A percentile compares a stretch with the other conserved stretches of the same genome.
These are phyloP conservation scores for Calonectria pseudoturangicola DNA, from an alignment of 2,329 filamentous ascomycete species.

Conservation along the genomic window DNA sequence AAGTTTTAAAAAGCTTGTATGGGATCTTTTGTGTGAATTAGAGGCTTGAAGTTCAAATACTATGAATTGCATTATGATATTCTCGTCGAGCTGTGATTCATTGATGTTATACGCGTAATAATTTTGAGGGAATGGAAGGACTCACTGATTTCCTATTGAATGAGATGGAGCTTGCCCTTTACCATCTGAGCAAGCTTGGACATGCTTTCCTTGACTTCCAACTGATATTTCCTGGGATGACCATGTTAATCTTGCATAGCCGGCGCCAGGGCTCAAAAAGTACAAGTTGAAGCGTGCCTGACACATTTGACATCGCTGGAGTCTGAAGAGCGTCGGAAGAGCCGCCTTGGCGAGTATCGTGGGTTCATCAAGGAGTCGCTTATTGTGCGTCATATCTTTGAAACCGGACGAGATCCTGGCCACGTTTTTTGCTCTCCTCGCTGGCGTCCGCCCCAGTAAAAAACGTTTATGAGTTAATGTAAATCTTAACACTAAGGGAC, in stretches of 20 bases:
- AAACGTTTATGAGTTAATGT: background rate
- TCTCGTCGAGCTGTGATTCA: too few species aligned
- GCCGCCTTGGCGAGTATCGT: conserved; percentile 10
- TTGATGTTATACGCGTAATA: background rate
- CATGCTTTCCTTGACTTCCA: conserved; percentile 11
- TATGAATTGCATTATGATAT: background rate
- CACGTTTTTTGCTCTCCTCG: background rate
- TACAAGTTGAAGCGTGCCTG: background rate
- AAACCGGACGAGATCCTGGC: background rate
- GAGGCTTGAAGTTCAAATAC: background rate
- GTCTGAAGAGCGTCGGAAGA: conserved; percentile 19
- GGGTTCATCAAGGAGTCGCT: background rate
- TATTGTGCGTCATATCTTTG: background rate
- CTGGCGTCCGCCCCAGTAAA: background rate
- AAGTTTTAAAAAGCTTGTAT: background rate
- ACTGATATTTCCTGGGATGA: conserved; percentile 2
- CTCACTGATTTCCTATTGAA: background rate
- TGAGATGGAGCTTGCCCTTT: background rate
- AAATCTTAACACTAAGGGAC: background rate
- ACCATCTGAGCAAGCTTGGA: background rate
- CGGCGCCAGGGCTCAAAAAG: too few species aligned
- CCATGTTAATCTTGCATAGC: conserved; percentile 23
- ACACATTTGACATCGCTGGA: background rate
- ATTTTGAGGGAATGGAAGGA: too few species aligned
- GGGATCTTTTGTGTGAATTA: background rate